Evolutionary conservation across 2,329 filamentous ascomycete genomes (phyloP), one percentile per base, ranked within the genome.

Genomic region (Fusarium oxysporum): DNA sequence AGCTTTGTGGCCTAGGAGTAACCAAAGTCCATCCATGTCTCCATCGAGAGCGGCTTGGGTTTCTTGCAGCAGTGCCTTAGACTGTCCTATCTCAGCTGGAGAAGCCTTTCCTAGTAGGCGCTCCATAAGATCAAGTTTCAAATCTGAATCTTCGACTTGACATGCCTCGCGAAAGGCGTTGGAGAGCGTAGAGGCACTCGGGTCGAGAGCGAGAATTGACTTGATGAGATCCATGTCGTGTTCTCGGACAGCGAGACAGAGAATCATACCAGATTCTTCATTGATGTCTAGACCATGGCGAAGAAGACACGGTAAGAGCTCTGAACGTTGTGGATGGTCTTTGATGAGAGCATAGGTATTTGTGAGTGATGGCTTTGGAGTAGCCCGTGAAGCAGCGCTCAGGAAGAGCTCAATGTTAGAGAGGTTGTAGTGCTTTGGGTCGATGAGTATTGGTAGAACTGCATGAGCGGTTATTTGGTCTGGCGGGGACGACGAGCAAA

Each of bases 81-180:
- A 70, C 21, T 70, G 68, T 5, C 68, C 68, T 8, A 70, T 70
- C 25, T 70, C 61, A 1, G 38, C 48, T 8, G 60, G 33, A 14
- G 32, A 28, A 8, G 55, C 44, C 9, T 43, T 51, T 1, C 44
- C 21, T 1, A 70, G 25, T 0, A 70, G 48, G 0, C 30, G 32
- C 21, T 25, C 23, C 53, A 65, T 47, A 10, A 70, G n/a, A 16
- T 70, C 43, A 8, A 60, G 28, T 14, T 65, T 57, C 2, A 57
- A 28, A 2, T 32, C 23, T 1, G 21, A 5, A 3, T 13, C 17
- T 0, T 44, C 48, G 3, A 61, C 16, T 21, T 57, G 19, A 2
- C 14, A 30, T 8, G 60, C 48, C 11, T 51, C 44, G 3, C 30
- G n/a, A 9, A 70, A 70, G 1, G 60, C 60, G 10, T 43, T 54